Evolutionary conservation across 2,329 filamentous ascomycete genomes (phyloP).

Genomic region (Colletotrichum tropicale): DNA sequence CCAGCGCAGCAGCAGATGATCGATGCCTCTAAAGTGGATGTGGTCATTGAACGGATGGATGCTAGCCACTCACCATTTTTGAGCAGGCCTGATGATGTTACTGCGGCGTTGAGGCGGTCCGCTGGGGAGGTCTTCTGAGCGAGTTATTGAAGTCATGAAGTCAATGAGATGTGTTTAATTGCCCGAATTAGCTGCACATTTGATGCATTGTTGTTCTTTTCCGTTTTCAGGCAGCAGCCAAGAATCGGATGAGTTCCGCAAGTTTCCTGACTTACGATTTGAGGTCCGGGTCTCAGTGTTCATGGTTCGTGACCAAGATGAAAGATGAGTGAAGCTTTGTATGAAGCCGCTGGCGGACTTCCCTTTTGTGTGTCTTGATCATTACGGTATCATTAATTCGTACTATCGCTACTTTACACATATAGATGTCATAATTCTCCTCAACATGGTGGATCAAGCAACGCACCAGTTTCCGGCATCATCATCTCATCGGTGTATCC

Average conservation of each 20-base stretch:
- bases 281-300: too few species aligned
- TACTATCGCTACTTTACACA: not conserved
- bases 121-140: not conserved
- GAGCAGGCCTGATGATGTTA: not conserved
- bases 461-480: not conserved
- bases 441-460: constrained; percentile 9
- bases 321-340: too few species aligned
- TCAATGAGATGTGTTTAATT: too few species aligned
- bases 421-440: not conserved
- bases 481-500: constrained; percentile 6
- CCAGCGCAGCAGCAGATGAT: not conserved
- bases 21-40: not conserved
- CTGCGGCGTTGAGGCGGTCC: not conserved
- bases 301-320: too few species aligned
- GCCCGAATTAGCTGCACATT: too few species aligned
- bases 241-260: too few species aligned
- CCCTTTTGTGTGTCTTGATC: not conserved
- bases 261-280: too few species aligned
- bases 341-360: too few species aligned
- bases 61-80: not conserved
- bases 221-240: too few species aligned
- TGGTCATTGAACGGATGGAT: not conserved
- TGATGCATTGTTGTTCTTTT: too few species aligned
- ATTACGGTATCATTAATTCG: not conserved
- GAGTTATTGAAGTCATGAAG: too few species aligned